Evolutionary conservation across 495 filamentous ascomycete species (phyloP).

Genomic region (Aspergillus nidulans): DNA sequence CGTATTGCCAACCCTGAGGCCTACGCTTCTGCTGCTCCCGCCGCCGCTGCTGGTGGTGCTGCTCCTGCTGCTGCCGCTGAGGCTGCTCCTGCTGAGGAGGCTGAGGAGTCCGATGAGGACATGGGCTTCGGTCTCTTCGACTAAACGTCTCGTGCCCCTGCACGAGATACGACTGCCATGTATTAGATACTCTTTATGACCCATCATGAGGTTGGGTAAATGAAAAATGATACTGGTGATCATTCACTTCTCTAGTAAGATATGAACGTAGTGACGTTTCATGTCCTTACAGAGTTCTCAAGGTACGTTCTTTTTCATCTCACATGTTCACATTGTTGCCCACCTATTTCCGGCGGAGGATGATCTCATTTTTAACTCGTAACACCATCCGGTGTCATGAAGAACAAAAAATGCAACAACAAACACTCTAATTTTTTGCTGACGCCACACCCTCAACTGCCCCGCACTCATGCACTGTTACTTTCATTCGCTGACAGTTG

Average conservation of each 20-base stretch:
- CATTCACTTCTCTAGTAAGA: constrained; percentile 17
- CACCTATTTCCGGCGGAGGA: constrained; percentile 40
- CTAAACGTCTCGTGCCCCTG: constrained; percentile 36
- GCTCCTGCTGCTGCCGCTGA: constrained; percentile 49
- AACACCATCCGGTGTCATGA: constrained; percentile 38
- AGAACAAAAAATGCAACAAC: constrained; percentile 54
- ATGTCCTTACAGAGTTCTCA: constrained; percentile 24
- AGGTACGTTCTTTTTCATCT: constrained; percentile 28
- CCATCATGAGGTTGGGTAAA: constrained; percentile 28
- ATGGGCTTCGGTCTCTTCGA: constrained; percentile 58
- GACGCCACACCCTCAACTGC: constrained; percentile 32
- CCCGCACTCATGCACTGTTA: constrained; percentile 3
- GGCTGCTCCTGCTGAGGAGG: constrained; percentile 51
- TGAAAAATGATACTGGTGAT: constrained; percentile 31
- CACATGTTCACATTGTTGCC: neutral
- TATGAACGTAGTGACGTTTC: constrained; percentile 42
- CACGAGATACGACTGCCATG: constrained; percentile 36
- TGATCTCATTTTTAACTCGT: constrained; percentile 57
- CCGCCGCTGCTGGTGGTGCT: constrained; percentile 46
- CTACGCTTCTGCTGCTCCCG: constrained; percentile 77
- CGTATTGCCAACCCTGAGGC: constrained; percentile 97
- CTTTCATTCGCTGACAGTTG: constrained; percentile 10
- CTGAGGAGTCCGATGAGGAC: constrained; percentile 44
- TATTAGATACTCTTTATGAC: constrained; percentile 39
- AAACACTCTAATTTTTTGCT: constrained; percentile 63